phyloP scores from a whole-genome alignment of 192 early-diverging fungal genomes.

The Mortierella claussenii region DNA sequence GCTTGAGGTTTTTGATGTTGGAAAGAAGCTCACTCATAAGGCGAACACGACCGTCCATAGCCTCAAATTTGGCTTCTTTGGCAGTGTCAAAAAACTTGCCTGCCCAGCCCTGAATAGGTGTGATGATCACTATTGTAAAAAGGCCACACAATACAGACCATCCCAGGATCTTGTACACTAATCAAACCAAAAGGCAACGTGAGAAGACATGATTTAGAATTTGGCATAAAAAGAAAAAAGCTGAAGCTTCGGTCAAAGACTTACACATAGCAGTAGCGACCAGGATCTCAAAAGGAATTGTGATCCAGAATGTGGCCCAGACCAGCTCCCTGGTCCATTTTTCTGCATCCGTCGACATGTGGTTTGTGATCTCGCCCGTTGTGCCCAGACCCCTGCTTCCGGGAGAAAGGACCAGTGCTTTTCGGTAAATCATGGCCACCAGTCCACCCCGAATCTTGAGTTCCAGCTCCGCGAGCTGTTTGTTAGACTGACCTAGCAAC shows the following conservation, averaged over 20 bases:
- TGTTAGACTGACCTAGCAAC: not conserved
- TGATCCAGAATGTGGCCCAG: constrained; percentile 3
- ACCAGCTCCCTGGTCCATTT: constrained; percentile 13
- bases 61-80: constrained; percentile 5
- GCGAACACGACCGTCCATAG: constrained; percentile 29
- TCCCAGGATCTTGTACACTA: constrained; percentile 22
- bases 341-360: constrained; percentile 43
- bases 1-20: constrained; percentile 39
- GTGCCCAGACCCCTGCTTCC: constrained; percentile 9
- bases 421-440: constrained; percentile 83
- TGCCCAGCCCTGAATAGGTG: constrained; percentile 20
- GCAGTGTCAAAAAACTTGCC: constrained; percentile 21
- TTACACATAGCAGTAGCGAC: constrained; percentile 23
- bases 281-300: constrained; percentile 16
- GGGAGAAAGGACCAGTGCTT: constrained; percentile 80
- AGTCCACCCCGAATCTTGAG: constrained; percentile 74
- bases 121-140: constrained; percentile 6
- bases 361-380: constrained; percentile 30
- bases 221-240: not conserved
- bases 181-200: not conserved
- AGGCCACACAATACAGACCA: constrained; percentile 32
- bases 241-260: not conserved
- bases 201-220: not conserved
- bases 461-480: constrained; percentile 63
- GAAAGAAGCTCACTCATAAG: constrained; percentile 31